phyloP scores from a whole-genome alignment of 768 basidiomycete genomes.

The Pleurotus eryngii region DNA sequence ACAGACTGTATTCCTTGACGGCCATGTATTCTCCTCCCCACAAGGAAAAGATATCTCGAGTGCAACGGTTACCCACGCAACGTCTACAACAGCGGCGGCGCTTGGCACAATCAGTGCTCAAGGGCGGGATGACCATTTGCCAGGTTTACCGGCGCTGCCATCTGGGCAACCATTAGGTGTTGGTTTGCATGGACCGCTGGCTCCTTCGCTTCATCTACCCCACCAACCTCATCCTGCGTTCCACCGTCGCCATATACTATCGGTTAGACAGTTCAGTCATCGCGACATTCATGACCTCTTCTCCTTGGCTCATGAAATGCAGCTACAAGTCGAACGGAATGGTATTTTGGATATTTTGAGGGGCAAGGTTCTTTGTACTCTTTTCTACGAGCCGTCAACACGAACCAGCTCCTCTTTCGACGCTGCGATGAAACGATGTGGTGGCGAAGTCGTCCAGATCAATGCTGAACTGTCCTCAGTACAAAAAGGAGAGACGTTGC shows the following conservation, averaged over 20 bases:
- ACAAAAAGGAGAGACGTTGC: slow-evolving; percentile 87
- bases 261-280: slow-evolving; percentile 89
- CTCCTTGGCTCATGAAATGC: slow-evolving; percentile 94
- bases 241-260: slow-evolving; percentile 89
- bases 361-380: slow-evolving; percentile 84
- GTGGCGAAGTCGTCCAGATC: slow-evolving; percentile 91
- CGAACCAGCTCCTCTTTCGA: slow-evolving; percentile 96
- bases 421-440: slow-evolving; percentile 97
- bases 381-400: slow-evolving; percentile 98
- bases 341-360: slow-evolving; percentile 86
- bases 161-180: slow-evolving; percentile 13
- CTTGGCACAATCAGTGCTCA: background rate
- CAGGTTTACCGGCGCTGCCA: slow-evolving; percentile 20
- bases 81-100: background rate
- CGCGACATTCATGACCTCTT: slow-evolving; percentile 93
- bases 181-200: slow-evolving; percentile 27
- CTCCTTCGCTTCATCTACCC: slow-evolving; percentile 41
- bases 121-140: slow-evolving; percentile 13
- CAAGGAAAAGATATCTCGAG: slow-evolving; percentile 74
- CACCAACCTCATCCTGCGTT: slow-evolving; percentile 77
- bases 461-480: slow-evolving; percentile 82
- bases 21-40: slow-evolving; percentile 55
- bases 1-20: slow-evolving; percentile 88
- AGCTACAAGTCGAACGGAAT: slow-evolving; percentile 89
- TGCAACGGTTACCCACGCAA: slow-evolving; percentile 44